These are phyloP conservation scores for Phytophthora uliginosa DNA, from an alignment of 352 stramenopile genomes.

Conservation along the genomic window DNA sequence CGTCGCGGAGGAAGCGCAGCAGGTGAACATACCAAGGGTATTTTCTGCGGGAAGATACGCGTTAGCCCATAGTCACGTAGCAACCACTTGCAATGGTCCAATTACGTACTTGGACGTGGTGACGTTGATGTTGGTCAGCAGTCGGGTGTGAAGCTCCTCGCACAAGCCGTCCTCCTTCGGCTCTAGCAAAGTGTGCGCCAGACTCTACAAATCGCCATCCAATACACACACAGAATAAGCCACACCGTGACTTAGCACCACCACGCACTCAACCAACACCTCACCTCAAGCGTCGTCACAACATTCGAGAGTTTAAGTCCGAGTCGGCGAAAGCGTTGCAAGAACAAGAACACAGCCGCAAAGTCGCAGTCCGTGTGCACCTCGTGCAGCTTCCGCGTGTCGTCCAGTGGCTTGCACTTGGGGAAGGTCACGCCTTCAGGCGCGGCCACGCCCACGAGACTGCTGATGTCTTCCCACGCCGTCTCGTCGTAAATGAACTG, in stretches of 20 bases:
- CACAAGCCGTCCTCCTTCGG: slow-evolving; percentile 46
- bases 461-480: slow-evolving; percentile 32
- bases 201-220: slow-evolving; percentile 20
- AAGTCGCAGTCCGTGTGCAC: slow-evolving; percentile 65
- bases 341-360: slow-evolving; percentile 68
- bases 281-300: slow-evolving; percentile 58
- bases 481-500: slow-evolving; percentile 56
- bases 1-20: slow-evolving; percentile 53
- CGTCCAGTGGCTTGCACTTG: slow-evolving; percentile 42
- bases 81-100: not conserved
- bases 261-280: not conserved
- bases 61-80: not conserved
- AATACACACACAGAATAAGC: slow-evolving; percentile 5
- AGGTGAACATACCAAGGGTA: slow-evolving; percentile 58
- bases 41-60: slow-evolving; percentile 34
- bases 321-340: slow-evolving; percentile 72
- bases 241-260: not conserved
- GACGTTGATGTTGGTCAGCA: slow-evolving; percentile 61
- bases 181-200: slow-evolving; percentile 49
- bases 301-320: slow-evolving; percentile 61
- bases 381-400: slow-evolving; percentile 39
- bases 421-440: slow-evolving; percentile 43
- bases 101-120: slow-evolving; percentile 55
- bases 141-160: slow-evolving; percentile 54
- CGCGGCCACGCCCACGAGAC: slow-evolving; percentile 14